Base-by-base conservation (phyloP, 805 yeast species). In the Saccharomycopsis synnaedendra region DNA sequence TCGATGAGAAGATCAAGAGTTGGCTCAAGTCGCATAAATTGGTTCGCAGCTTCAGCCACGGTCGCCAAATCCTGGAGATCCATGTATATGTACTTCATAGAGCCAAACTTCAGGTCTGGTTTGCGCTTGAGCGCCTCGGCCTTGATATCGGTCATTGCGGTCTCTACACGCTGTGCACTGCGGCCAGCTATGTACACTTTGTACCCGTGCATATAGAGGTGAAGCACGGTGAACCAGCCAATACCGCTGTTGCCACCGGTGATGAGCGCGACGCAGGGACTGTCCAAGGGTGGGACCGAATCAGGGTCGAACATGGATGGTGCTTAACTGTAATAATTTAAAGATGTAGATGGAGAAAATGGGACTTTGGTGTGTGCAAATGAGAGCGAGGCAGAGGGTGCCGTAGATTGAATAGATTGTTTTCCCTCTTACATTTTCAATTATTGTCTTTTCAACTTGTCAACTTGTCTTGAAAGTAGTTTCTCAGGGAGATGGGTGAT, bases 231-330 rank as follows among this genome's bases (percentile, higher is more conserved):
- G 59, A 70, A 82, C 69, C 75, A 85, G 7, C 96, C 95, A 19
- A 84, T 75, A 0, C 95, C 95, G 48, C 82, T 74, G 56, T 80
- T 83, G 4, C 93, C 94, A 1, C 95, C 94, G 0, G 93, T 81
- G 32, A 86, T 77, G 5, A 86, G 65, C 2, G 85, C 88, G 3
- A 83, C 79, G 19, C 19, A 19, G 19, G 19, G 19, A 19, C 19
- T 19, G 19, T 19, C 19, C 19, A 19, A 19, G 19, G 19, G 19
- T 19, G 19, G 19, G 19, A 19, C 19, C 19, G 19, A 19, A 19
- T 19, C 19, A 19, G 19, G 19, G 19, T 19, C 19, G 19, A 19
- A 19, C 19, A 19, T 19, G 19, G 19, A 2, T 19, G 19, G 19
- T 19, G 19, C 19, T 19, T 19, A 19, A 19, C 19, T 19, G 19